Evolutionary conservation across 257 asterid genomes (phyloP).

Genomic region (Fraxinus cuspidata): DNA sequence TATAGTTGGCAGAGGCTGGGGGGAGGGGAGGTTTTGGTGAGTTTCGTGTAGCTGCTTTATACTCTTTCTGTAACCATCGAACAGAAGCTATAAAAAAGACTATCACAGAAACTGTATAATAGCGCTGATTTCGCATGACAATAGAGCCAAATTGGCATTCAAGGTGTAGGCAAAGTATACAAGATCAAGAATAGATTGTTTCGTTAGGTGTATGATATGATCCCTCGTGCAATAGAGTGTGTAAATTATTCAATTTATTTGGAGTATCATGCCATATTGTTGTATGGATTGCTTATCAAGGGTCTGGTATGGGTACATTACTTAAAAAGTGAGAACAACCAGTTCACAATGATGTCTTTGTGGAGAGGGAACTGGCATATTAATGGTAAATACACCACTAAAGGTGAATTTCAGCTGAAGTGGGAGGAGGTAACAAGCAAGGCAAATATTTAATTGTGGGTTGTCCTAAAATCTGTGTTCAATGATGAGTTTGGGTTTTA

Average conservation of each 20-base stretch:
- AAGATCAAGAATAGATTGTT: neutral
- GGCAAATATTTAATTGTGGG: neutral
- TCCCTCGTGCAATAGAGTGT: neutral
- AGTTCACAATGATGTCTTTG: neutral
- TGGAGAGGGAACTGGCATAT: neutral
- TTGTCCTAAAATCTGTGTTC: neutral
- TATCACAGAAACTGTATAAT: neutral
- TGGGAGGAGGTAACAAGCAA: neutral
- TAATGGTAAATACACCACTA: neutral
- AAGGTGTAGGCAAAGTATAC: slow-evolving; percentile 1
- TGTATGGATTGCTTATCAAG: neutral
- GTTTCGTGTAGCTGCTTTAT: neutral
- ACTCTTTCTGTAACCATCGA: neutral
- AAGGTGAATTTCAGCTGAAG: neutral
- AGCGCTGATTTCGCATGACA: neutral
- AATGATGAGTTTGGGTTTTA: neutral
- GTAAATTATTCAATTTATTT: neutral
- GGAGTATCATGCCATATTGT: neutral
- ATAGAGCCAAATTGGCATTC: slow-evolving; percentile 1
- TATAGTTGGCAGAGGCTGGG: neutral
- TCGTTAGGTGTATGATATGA: neutral
- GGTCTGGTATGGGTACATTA: slow-evolving; percentile 6
- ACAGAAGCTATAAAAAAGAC: neutral
- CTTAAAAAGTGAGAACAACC: neutral
- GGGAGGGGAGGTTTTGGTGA: neutral